Evolutionary conservation across 495 filamentous ascomycete species (phyloP).

Genomic region (Neohortaea acidophila): DNA sequence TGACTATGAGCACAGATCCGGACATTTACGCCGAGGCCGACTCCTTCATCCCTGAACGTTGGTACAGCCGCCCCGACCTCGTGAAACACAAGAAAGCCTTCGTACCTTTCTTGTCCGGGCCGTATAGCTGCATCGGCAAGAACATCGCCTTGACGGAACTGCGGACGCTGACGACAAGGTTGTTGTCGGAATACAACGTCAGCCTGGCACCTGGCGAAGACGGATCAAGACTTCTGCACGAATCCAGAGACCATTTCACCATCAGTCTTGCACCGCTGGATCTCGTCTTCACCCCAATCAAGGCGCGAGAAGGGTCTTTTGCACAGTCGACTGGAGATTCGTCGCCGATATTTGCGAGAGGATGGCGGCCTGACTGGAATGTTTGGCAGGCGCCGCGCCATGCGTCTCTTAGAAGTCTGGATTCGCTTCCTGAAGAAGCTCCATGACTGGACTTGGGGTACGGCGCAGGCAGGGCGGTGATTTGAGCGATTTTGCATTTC

Average conservation of each 20-base stretch:
- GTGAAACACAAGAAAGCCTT: slow-evolving; percentile 34
- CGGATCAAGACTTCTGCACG: slow-evolving; percentile 23
- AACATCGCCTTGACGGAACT: slow-evolving; percentile 37
- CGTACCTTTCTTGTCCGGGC: slow-evolving; percentile 34
- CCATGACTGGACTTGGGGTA: no score
- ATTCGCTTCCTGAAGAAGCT: no score
- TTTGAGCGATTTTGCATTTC: no score
- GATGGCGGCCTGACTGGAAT: no score
- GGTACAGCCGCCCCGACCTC: slow-evolving; percentile 33
- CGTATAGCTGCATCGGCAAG: slow-evolving; percentile 37
- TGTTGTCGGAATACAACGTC: slow-evolving; percentile 33
- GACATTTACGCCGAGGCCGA: slow-evolving; percentile 25
- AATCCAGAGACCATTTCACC: slow-evolving; percentile 34
- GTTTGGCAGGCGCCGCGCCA: no score
- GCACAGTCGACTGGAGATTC: no score
- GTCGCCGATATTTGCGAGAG: no score
- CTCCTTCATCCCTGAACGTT: slow-evolving; percentile 43
- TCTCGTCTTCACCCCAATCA: slow-evolving; percentile 7
- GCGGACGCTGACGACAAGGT: slow-evolving; percentile 28
- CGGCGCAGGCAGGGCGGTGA: no score
- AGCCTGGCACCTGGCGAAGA: slow-evolving; percentile 30
- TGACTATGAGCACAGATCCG: no score
- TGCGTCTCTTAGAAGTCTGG: no score
- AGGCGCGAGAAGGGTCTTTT: no score
- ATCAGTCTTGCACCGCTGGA: slow-evolving; percentile 20